These are phyloP conservation scores for Chalaropsis ovoidea DNA, from an alignment of 2,329 filamentous ascomycete genomes.

Conservation along the genomic window DNA sequence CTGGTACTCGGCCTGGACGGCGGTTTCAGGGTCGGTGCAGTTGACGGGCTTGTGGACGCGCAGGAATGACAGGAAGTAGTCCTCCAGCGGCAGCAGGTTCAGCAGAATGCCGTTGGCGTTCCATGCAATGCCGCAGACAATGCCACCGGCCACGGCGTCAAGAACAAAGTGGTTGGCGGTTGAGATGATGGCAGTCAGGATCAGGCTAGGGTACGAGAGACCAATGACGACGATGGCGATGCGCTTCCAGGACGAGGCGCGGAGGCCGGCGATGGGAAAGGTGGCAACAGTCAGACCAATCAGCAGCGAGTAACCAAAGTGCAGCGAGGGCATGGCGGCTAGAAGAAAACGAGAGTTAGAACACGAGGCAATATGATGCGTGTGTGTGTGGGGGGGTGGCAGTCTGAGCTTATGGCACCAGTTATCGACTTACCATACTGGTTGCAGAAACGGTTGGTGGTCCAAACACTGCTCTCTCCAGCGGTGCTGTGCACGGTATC, in stretches of 20 bases:
- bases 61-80: slow-evolving; percentile 54
- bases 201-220: slow-evolving; percentile 53
- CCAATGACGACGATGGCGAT: slow-evolving; percentile 39
- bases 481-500: slow-evolving; percentile 47
- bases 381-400: too few species aligned
- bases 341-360: neutral
- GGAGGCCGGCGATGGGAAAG: slow-evolving; percentile 49
- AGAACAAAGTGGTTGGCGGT: slow-evolving; percentile 66
- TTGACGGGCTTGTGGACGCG: slow-evolving; percentile 55
- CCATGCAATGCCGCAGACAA: slow-evolving; percentile 57
- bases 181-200: slow-evolving; percentile 57
- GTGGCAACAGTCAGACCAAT: slow-evolving; percentile 60
- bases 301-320: slow-evolving; percentile 66
- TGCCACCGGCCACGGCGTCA: slow-evolving; percentile 57
- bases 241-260: slow-evolving; percentile 44
- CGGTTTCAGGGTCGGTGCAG: slow-evolving; percentile 34
- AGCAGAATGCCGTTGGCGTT: slow-evolving; percentile 44
- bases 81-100: slow-evolving; percentile 55
- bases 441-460: slow-evolving; percentile 62
- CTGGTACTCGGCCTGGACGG: slow-evolving; percentile 33
- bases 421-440: slow-evolving; percentile 50
- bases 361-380: neutral
- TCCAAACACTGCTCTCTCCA: slow-evolving; percentile 57
- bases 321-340: slow-evolving; percentile 65
- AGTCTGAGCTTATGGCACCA: neutral